These are phyloP conservation scores for Platanthera guangdongensis DNA, from an alignment of 106 monocot genomes.

Conservation along the genomic window DNA sequence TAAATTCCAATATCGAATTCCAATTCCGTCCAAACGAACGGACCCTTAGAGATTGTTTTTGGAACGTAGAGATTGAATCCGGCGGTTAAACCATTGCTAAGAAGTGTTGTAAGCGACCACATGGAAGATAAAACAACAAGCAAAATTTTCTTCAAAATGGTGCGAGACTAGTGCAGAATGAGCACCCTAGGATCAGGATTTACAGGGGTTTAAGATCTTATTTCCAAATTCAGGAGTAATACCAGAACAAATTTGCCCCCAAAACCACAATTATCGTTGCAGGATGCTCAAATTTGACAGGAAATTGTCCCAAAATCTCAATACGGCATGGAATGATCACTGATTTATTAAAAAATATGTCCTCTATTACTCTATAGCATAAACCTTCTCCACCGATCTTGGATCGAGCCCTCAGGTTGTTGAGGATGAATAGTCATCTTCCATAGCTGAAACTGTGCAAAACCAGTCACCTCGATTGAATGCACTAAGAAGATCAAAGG, in stretches of 20 bases:
- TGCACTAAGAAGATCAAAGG: constrained; percentile 13
- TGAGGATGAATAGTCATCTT: constrained; percentile 61
- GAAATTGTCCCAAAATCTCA: not conserved
- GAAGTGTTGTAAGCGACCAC: too few species aligned
- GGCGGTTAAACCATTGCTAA: too few species aligned
- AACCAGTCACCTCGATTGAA: constrained; percentile 71
- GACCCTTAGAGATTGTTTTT: too few species aligned
- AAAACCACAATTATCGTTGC: not conserved
- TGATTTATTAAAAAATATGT: not conserved
- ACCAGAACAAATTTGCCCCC: not conserved
- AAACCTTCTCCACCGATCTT: constrained; percentile 72
- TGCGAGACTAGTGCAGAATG: too few species aligned
- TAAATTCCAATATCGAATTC: too few species aligned
- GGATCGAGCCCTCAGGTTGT: constrained; percentile 57
- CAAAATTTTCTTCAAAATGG: too few species aligned
- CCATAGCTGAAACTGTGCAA: constrained; percentile 59
- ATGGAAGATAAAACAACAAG: too few species aligned
- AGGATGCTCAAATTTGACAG: not conserved
- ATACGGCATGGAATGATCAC: not conserved
- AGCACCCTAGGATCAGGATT: too few species aligned
- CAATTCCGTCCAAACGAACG: too few species aligned
- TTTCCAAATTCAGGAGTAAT: not conserved
- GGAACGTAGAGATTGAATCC: too few species aligned
- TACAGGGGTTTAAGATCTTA: too few species aligned
- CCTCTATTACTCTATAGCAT: too few species aligned